Evolutionary conservation across 805 yeast species (phyloP), one percentile per base, ranked within the genome.

Genomic region (Wickerhamiella cacticola): DNA sequence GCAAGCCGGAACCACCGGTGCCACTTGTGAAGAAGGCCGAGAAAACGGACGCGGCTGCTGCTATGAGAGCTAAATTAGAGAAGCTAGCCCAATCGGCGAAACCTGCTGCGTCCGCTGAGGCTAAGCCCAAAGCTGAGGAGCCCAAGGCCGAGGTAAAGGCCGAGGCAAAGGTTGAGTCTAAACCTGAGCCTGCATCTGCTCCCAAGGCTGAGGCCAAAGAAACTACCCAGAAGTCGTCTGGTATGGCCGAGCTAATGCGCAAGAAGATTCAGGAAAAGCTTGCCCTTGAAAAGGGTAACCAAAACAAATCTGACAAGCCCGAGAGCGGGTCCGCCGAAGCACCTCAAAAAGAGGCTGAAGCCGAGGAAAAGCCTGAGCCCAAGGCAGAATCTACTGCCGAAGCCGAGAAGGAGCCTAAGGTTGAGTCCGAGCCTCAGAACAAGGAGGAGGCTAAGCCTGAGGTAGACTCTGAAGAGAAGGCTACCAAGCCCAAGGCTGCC

Each of bases 101-200:
- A 16, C 46, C n/a, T n/a, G n/a, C n/a, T n/a, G n/a, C n/a, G n/a
- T n/a, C n/a, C n/a, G n/a, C n/a, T 22, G 50, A 49, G 45, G 19
- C 35, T 25, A 46, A 45, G 29, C 33, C 49, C 28, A 25, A 46
- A 36, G 48, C 40, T 6, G 39, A 7, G n/a, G n/a, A 33, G 40
- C 10, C 40, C 31, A 25, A 43, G 28, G 31, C 46, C 12, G 33
- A 29, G 28, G 15, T 44, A 23, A 26, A 24, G 38, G 31, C 24
- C 19, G 35, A 41, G 33, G 29, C 45, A 6, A 35, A 46, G 42
- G 43, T 41, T 9, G 55, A 51, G 31, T 53, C 50, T 23, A 53
- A 40, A 46, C 47, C 48, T 40, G 57, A 38, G 49, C 41, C 48
- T 26, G 52, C 13, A 48, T 47, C 47, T 43, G 55, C 23, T 41